Conservation (phyloP, 2,329 filamentous ascomycete species). For the Paracoccidioides lutzii region DNA sequence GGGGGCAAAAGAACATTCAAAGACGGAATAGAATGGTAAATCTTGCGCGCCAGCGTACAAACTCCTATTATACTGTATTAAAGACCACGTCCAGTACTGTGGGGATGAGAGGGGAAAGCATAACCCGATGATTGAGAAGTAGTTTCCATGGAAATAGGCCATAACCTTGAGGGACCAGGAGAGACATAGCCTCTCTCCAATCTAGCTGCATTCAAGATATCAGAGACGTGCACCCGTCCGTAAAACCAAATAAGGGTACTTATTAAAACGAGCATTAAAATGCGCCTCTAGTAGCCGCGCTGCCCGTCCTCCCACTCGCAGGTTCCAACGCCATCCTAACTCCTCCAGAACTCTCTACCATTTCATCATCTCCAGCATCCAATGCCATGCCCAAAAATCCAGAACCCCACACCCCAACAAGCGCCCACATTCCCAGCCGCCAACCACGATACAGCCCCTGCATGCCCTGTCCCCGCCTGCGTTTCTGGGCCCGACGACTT, state of each 20-base stretch:
- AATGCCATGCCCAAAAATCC: slow-evolving; percentile 30
- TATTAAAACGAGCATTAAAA: background rate
- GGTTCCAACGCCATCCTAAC: slow-evolving; percentile 9
- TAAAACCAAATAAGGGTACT: too few species aligned
- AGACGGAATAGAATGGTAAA: background rate
- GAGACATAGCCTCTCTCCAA: too few species aligned
- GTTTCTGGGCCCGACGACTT: slow-evolving; percentile 22
- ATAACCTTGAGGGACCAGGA: too few species aligned
- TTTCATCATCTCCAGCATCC: slow-evolving; percentile 25
- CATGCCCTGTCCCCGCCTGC: slow-evolving; percentile 41
- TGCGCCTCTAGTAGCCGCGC: background rate
- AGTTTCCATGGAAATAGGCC: too few species aligned
- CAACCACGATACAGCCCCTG: slow-evolving; percentile 46
- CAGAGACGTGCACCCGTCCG: too few species aligned
- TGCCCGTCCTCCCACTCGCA: slow-evolving; percentile 2
- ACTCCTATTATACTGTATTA: background rate
- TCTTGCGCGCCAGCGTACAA: background rate
- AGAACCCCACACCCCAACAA: slow-evolving; percentile 43
- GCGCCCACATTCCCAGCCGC: slow-evolving; percentile 43
- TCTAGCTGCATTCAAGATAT: too few species aligned
- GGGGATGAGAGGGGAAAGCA: background rate
- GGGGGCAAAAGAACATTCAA: background rate
- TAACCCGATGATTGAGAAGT: too few species aligned
- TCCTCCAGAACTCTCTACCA: slow-evolving; percentile 10
- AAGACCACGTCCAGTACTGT: background rate